Evolutionary conservation across 2,329 filamentous ascomycete genomes (phyloP).

Genomic region (Erysiphe neolycopersici): DNA sequence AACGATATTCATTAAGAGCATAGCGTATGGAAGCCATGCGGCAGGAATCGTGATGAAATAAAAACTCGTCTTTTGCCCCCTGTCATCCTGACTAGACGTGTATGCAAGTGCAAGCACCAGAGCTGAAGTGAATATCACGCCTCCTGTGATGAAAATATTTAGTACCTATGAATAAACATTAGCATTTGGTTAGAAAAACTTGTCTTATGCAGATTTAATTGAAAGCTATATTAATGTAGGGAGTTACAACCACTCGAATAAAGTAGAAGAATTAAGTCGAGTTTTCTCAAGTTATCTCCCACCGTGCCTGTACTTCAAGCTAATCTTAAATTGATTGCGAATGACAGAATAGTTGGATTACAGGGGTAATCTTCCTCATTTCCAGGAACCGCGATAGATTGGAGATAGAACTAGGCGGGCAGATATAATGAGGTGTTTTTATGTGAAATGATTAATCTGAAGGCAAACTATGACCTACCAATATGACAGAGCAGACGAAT

Average conservation of each 20-base stretch:
- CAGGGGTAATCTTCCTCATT: slow-evolving; percentile 31
- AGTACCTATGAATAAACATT: slow-evolving; percentile 17
- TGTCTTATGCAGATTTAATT: no score
- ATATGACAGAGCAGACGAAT: slow-evolving; percentile 31
- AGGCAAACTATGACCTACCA: slow-evolving; percentile 25
- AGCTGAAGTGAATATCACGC: slow-evolving; percentile 27
- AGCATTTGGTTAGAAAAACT: no score
- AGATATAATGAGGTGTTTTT: slow-evolving; percentile 31
- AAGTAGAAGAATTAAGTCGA: slow-evolving; percentile 16
- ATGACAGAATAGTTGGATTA: slow-evolving; percentile 24
- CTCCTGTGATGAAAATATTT: slow-evolving; percentile 22
- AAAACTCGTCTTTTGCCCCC: slow-evolving; percentile 47
- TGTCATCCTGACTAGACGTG: slow-evolving; percentile 65
- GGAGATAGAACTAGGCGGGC: slow-evolving; percentile 23
- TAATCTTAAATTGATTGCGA: slow-evolving; percentile 22
- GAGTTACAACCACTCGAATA: slow-evolving; percentile 15
- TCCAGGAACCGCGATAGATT: slow-evolving; percentile 33
- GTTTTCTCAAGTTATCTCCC: slow-evolving; percentile 25
- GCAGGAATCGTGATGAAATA: slow-evolving; percentile 65
- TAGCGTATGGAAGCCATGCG: slow-evolving; percentile 54
- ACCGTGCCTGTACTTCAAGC: slow-evolving; percentile 28
- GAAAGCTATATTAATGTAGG: slow-evolving; percentile 12
- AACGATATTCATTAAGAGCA: slow-evolving; percentile 50
- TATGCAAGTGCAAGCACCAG: slow-evolving; percentile 61
- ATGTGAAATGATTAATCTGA: slow-evolving; percentile 1